Evolutionary conservation across 208 protist genomes (phyloP).

Genomic region (Giardia muris): DNA sequence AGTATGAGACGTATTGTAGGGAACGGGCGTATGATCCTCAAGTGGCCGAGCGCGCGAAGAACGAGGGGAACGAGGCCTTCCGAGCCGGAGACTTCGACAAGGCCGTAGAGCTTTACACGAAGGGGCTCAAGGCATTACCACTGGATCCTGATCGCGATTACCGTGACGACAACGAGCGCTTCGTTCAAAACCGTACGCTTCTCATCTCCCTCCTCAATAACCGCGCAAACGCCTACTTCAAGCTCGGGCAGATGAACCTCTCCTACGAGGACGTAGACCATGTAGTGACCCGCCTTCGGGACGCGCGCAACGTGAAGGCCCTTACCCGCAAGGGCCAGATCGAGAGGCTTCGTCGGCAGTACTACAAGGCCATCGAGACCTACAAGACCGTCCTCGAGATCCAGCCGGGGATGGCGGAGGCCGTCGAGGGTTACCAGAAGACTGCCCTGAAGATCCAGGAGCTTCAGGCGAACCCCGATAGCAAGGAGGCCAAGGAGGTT

Average conservation of each 20-base stretch:
- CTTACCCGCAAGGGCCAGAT: slow-evolving; percentile 1
- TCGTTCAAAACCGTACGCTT: not conserved
- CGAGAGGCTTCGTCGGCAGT: slow-evolving; percentile 4
- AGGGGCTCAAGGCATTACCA: slow-evolving; percentile 47
- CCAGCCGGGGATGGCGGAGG: not conserved
- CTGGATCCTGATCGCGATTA: slow-evolving; percentile 31
- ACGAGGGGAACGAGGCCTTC: slow-evolving; percentile 50
- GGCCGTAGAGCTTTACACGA: slow-evolving; percentile 51
- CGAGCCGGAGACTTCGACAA: slow-evolving; percentile 42
- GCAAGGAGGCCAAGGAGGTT: not conserved
- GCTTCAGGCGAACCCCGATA: not conserved
- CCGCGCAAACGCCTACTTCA: not conserved
- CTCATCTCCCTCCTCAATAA: slow-evolving; percentile 20
- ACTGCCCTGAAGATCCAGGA: slow-evolving; percentile 19
- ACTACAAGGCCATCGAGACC: slow-evolving; percentile 16
- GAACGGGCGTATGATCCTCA: not conserved
- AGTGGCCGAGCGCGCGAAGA: slow-evolving; percentile 40
- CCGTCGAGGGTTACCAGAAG: slow-evolving; percentile 12
- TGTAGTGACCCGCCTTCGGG: not conserved
- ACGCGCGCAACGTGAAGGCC: not conserved
- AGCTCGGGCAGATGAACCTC: not conserved
- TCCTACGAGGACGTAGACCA: not conserved
- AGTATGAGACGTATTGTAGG: not conserved
- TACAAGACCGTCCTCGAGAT: not conserved
- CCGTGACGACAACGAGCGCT: not conserved